phyloP scores from a whole-genome alignment of 1,284 basidiomycete genomes.

The Trametes polyzona region DNA sequence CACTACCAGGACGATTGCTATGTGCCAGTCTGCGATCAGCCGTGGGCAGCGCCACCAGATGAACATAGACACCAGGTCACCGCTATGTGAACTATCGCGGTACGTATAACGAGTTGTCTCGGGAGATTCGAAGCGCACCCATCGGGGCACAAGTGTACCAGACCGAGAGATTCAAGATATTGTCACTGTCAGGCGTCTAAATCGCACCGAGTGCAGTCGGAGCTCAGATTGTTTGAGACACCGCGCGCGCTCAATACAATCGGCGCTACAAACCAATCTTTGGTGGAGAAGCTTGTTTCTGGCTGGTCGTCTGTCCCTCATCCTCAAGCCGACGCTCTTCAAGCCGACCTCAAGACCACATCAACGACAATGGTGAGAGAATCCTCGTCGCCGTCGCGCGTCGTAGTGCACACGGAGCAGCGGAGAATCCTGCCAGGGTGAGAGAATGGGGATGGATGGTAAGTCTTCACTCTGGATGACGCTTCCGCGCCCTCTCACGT shows the following conservation, averaged over 20 bases:
- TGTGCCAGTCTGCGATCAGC: no score
- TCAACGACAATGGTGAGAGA: constrained; percentile 51
- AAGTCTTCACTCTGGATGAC: constrained; percentile 48
- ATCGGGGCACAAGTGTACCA: no score
- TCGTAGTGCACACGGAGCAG: constrained; percentile 39
- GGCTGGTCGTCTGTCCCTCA: constrained; percentile 18
- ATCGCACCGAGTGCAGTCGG: no score
- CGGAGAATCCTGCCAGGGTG: constrained; percentile 30
- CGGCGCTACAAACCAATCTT: constrained; percentile 8
- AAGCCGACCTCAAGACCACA: constrained; percentile 28
- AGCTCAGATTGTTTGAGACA: no score
- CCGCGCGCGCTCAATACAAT: not conserved
- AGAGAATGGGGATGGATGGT: constrained; percentile 56
- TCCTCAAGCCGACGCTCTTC: constrained; percentile 38
- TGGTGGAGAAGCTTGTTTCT: constrained; percentile 11
- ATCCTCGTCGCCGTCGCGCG: constrained; percentile 18
- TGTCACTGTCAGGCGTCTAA: no score
- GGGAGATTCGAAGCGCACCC: no score
- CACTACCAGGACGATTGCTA: no score
- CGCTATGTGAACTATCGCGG: no score
- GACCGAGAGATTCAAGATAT: no score
- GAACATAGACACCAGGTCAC: no score
- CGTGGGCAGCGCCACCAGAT: no score
- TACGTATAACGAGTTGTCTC: no score
- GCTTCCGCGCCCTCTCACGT: constrained; percentile 18